Evolutionary conservation across 116 monocot species (phyloP).

Genomic region (Trichopus zeylanicus): DNA sequence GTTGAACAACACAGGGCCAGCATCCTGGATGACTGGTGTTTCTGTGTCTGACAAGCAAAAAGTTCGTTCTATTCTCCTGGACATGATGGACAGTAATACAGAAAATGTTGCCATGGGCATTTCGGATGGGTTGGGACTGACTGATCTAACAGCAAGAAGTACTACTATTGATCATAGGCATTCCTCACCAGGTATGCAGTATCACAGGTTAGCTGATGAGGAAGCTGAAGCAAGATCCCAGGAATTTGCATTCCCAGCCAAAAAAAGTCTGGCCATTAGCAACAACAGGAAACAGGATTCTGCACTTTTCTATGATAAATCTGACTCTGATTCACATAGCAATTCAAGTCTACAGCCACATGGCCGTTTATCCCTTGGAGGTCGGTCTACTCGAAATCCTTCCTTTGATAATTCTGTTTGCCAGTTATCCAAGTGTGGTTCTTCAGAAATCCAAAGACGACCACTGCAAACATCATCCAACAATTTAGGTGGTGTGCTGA

Average conservation of each 20-base stretch:
- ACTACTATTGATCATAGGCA: neutral
- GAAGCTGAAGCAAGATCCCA: slow-evolving; percentile 5
- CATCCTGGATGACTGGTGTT: neutral
- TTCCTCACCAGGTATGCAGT: neutral
- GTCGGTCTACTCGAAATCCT: slow-evolving; percentile 2
- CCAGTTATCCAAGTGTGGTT: neutral
- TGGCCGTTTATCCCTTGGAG: neutral
- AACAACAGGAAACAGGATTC: slow-evolving; percentile 1
- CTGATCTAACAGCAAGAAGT: neutral
- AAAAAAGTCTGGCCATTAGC: neutral
- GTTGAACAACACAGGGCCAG: neutral
- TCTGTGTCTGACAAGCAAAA: neutral
- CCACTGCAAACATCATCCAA: neutral
- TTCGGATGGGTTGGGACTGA: neutral
- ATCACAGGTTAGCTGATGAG: neutral
- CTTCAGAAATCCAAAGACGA: neutral
- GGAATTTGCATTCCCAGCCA: slow-evolving; percentile 13
- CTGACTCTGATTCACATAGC: slow-evolving; percentile 12
- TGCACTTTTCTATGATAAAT: neutral
- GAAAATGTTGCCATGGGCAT: neutral
- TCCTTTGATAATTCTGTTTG: neutral
- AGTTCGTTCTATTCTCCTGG: slow-evolving; percentile 2
- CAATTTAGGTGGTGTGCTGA: neutral
- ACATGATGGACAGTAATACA: slow-evolving; percentile 5
- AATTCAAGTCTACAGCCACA: slow-evolving; percentile 8